phyloP scores from a whole-genome alignment of 148 eudicot genomes.

The Silene latifolia region DNA sequence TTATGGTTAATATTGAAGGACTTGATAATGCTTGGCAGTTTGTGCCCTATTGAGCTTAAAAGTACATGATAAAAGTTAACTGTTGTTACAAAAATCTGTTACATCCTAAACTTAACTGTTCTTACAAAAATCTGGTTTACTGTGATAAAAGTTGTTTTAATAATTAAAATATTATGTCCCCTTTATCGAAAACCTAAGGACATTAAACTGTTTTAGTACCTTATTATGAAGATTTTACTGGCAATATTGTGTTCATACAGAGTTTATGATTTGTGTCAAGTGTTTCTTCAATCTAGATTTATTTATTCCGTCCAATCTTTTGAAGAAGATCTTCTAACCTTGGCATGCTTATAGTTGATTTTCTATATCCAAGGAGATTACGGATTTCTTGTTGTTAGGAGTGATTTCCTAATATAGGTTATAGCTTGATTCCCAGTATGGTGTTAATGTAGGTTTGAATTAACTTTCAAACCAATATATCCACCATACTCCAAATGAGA shows the following conservation, averaged over 20 bases:
- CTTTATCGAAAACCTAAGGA: neutral
- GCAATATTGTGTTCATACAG: constrained; percentile 2
- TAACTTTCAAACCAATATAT: too few species aligned
- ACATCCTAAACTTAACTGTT: neutral
- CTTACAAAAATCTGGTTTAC: neutral
- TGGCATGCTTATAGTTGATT: neutral
- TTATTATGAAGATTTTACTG: neutral
- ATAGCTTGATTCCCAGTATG: too few species aligned
- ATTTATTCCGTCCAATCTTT: too few species aligned
- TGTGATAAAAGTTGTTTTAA: neutral
- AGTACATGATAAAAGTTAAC: neutral
- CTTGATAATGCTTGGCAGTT: neutral
- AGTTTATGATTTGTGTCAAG: too few species aligned
- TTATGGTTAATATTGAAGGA: neutral
- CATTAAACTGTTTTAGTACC: neutral
- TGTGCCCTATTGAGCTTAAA: neutral
- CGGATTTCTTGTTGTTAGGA: too few species aligned
- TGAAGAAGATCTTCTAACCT: neutral
- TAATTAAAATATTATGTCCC: neutral
- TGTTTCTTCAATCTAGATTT: too few species aligned
- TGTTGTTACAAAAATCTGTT: neutral
- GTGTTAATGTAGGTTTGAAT: too few species aligned
- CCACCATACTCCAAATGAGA: too few species aligned
- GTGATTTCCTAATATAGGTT: too few species aligned
- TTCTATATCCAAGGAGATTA: neutral